Percentiles rank a stretch among this genome's conserved stretches.
Evolutionary conservation across 352 stramenopile species (phyloP).

Genomic region (Phytophthora sp.): DNA sequence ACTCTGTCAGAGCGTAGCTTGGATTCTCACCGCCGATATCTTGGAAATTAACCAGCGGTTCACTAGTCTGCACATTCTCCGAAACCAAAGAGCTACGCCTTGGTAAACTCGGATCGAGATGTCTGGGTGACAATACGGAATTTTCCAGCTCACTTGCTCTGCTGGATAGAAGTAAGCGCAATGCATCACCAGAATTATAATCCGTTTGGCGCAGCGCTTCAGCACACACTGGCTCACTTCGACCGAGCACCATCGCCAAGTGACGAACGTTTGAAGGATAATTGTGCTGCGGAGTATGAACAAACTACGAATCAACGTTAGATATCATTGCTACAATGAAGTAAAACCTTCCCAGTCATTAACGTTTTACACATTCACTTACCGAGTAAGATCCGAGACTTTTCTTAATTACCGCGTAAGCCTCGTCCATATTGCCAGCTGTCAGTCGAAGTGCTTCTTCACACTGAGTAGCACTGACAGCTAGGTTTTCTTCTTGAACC

Average conservation of each 20-base stretch:
- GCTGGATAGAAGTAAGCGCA: conserved; percentile 65
- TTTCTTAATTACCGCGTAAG: conserved; percentile 30
- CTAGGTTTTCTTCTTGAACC: conserved; percentile 40
- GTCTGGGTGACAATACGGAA: conserved; percentile 15
- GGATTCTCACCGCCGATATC: conserved; percentile 82
- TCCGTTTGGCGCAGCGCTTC: conserved; percentile 62
- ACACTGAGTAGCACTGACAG: conserved; percentile 37
- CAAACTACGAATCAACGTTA: conserved; percentile 20
- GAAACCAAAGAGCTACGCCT: neutral
- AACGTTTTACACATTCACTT: too few relatives aligned
- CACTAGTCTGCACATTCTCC: conserved; percentile 1
- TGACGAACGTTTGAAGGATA: conserved; percentile 53
- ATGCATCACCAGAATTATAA: conserved; percentile 53
- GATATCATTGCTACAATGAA: neutral
- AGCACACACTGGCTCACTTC: conserved; percentile 56
- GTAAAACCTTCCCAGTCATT: neutral
- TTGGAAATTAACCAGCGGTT: conserved; percentile 59
- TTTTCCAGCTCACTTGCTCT: conserved; percentile 42
- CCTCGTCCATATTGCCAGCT: conserved; percentile 41
- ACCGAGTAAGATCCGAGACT: conserved; percentile 17
- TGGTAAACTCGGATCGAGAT: neutral
- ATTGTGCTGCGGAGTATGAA: conserved; percentile 19
- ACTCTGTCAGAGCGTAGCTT: conserved; percentile 75
- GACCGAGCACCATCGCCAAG: conserved; percentile 56
- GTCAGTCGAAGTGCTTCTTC: conserved; percentile 49